Evolutionary conservation across 2,329 filamentous ascomycete species (phyloP), one percentile per base, ranked within the genome.

Genomic region (Ramularia endophylla): DNA sequence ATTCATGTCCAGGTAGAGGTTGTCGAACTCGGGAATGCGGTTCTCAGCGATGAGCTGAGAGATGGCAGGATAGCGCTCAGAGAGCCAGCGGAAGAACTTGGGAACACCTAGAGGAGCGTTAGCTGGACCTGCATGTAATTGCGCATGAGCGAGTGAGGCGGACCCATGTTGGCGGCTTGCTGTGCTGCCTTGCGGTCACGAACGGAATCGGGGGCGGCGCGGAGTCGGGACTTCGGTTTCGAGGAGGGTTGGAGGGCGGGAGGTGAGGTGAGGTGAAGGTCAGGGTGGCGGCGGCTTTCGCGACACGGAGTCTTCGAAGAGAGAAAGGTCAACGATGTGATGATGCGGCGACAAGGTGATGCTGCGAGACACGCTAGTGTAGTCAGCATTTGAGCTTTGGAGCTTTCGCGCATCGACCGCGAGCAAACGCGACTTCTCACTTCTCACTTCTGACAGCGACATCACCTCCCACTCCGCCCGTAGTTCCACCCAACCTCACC

Each of bases 11-110:
- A 94, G 74, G 68, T 98, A 98, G 48, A 98, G 80, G 67, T 87
- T 92, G 68, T 98, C 92, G 69, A 98, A 98, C 68, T 98, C 94
- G 51, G 92, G 92, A 66, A 98, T 98, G 58, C 92, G 85, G 67
- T 95, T 98, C 72, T 98, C 92, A 40, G 90, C 88, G 62, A 98
- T 98, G 58, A 98, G 75, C 74, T 97, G 90, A 38, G 92, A 98
- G 65, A 98, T 98, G 48, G 92, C 82, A 41, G 92, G 92, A 78
- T 98, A 98, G 57, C 94, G 84, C 78, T 98, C 94, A 46, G 89
- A 95, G 75, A 98, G 85, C 92, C 94, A 98, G 78, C 92, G 79
- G 73, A 95, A 95, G 74, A 95, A 95, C 64, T 95, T 95, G 63
- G 85, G 85, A 52, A 87, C 81, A 78, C 82, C 80, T 80, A n/a